These are phyloP conservation scores for Thielaviopsis ethacetica DNA, from an alignment of 2,329 filamentous ascomycete species.

Conservation along the genomic window DNA sequence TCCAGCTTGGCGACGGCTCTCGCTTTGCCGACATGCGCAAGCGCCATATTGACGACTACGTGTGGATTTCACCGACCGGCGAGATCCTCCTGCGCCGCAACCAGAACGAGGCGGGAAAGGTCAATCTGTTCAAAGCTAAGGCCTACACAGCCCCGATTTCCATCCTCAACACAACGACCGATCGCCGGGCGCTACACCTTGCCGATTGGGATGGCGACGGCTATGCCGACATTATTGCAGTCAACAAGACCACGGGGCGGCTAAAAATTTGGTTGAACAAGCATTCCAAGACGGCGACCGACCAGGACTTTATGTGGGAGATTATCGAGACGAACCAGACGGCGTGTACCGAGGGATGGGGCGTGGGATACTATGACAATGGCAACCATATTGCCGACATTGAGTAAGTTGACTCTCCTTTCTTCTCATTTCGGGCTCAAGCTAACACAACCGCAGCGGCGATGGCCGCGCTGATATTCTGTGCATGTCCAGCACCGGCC, in stretches of 20 bases:
- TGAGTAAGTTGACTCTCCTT: conserved; percentile 2
- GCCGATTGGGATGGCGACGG: conserved; percentile 24
- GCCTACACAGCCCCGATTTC: not conserved
- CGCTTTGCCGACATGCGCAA: conserved; percentile 11
- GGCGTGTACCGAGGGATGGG: conserved; percentile 16
- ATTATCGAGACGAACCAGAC: conserved; percentile 1
- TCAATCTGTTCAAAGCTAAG: not conserved
- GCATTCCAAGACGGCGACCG: conserved; percentile 2
- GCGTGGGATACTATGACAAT: conserved; percentile 16
- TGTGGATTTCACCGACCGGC: conserved; percentile 13
- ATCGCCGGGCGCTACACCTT: conserved; percentile 20
- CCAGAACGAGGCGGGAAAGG: not conserved
- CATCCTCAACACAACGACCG: conserved; percentile 2
- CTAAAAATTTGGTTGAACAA: conserved; percentile 12
- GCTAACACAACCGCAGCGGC: conserved; percentile 12
- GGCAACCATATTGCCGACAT: conserved; percentile 20
- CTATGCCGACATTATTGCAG: conserved; percentile 16
- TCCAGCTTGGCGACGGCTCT: conserved; percentile 13
- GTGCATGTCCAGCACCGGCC: conserved; percentile 19
- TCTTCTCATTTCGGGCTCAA: not conserved
- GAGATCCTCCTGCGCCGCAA: conserved; percentile 9
- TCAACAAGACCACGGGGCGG: conserved; percentile 9
- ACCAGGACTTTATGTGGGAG: conserved; percentile 7
- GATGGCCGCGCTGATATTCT: conserved; percentile 19
- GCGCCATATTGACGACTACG: conserved; percentile 12